A percentile compares a stretch with the other conserved stretches of the same genome.
Evolutionary conservation across 805 yeast genomes (phyloP).

Genomic region (Myxozyma lipomycoides): DNA sequence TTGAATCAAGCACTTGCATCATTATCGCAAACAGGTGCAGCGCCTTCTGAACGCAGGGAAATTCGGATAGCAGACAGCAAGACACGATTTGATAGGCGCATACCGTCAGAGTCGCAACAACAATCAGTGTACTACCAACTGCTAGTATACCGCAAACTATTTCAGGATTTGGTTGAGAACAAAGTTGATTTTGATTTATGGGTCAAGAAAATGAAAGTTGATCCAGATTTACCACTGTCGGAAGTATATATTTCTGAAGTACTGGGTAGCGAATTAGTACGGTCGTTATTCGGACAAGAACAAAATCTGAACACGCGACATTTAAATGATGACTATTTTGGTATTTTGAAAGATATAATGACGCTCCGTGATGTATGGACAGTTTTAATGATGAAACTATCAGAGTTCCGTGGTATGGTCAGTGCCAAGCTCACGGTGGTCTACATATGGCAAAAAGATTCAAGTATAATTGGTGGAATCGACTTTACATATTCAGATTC

Average conservation of each 20-base stretch:
- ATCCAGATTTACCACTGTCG: slow-evolving; percentile 4
- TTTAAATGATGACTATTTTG: slow-evolving; percentile 1
- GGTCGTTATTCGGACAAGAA: slow-evolving; percentile 3
- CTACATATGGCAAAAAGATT: slow-evolving; percentile 20
- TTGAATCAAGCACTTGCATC: not conserved
- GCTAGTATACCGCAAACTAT: slow-evolving; percentile 17
- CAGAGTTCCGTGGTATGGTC: slow-evolving; percentile 8
- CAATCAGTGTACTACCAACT: slow-evolving; percentile 19
- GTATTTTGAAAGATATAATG: not conserved
- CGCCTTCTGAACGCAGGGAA: slow-evolving; percentile 2
- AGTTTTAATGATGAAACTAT: slow-evolving; percentile 5
- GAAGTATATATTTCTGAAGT: slow-evolving; percentile 6
- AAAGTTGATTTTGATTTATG: slow-evolving; percentile 9
- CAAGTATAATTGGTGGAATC: slow-evolving; percentile 15
- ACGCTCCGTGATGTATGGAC: slow-evolving; percentile 20
- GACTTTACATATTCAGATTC: slow-evolving; percentile 13
- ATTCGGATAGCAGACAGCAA: slow-evolving; percentile 23
- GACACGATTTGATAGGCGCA: slow-evolving; percentile 11
- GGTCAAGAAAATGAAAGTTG: slow-evolving; percentile 1
- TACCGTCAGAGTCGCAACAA: slow-evolving; percentile 21
- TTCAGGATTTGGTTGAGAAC: slow-evolving; percentile 19
- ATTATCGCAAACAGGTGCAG: not conserved
- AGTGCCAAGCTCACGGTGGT: slow-evolving; percentile 11
- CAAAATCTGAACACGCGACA: not conserved
- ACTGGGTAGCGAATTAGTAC: slow-evolving; percentile 2